Base-by-base conservation (phyloP, 345 rosid genomes). In the Garcia nutans region DNA sequence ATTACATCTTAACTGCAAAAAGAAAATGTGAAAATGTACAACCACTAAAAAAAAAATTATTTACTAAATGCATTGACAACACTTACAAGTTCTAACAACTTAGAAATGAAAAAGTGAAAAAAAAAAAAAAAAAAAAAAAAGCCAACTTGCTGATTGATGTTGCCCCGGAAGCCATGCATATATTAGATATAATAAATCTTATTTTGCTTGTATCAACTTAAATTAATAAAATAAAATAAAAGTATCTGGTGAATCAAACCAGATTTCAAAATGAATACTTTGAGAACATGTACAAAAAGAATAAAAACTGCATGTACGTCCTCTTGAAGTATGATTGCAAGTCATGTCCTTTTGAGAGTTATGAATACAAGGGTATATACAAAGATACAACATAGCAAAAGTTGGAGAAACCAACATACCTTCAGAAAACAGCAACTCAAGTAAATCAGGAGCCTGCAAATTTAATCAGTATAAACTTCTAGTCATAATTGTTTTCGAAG, bases 391-490 rank as follows among this genome's bases (percentile, higher is more conserved):
- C 26, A 44, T 28, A 44, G 22, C 31, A 19, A 41, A 68, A 23
- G 19, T 67, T 50, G 62, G 16, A 63, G 16, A 63, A 79, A n/a
- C 13, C 65, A 26, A 52, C 82, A 75, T 79, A 89, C 99, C 99
- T 91, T 87, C 78, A 70, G 87, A 84, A 85, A 96, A 91, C 28
- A 96, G 84, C 74, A 89, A 81, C 10, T 84, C 84, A 37, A 96
- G 91, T 76, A 96, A 84, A 55, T 96, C 94, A 41, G 96, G 94
- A 50, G 98, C 94, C 99, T 96, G 92, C 88, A 87, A 37, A 70
- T 7, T 72, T 75, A 79, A 64, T 49, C 10, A 72, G 63, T 23
- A 61, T 37, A 68, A 33, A 55, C 24, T 8, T 33, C n/a, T 13
- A 52, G 17, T 64, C 58, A 54, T 41, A 63, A 77, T 23, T 6